A percentile compares a stretch with the other conserved stretches of the same genome.
Conservation (phyloP, 495 filamentous ascomycete genomes). For the Talaromyces trachyspermus region DNA sequence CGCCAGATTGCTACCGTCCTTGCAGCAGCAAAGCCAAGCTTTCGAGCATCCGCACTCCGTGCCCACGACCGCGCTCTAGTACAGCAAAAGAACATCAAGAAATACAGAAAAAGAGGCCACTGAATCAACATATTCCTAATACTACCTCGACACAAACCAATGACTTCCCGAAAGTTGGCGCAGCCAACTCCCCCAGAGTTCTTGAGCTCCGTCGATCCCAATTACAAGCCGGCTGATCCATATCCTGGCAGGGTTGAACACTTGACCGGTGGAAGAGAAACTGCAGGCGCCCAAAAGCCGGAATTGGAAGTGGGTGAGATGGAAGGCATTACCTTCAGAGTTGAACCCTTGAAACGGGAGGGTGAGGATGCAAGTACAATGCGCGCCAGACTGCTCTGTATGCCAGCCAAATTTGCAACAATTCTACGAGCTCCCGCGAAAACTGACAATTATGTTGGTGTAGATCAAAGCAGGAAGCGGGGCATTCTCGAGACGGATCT, state of each 20-base stretch:
- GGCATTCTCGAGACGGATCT: constrained; percentile 95
- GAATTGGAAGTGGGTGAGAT: constrained; percentile 90
- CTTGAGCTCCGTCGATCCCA: constrained; percentile 46
- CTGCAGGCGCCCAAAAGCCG: constrained; percentile 39
- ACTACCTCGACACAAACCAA: constrained; percentile 58
- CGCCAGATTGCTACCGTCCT: background rate
- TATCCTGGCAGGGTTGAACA: constrained; percentile 53
- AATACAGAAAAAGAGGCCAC: constrained; percentile 45
- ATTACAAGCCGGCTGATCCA: constrained; percentile 51
- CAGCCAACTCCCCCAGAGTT: constrained; percentile 53
- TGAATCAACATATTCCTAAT: constrained; percentile 57
- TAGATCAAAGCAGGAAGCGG: constrained; percentile 94
- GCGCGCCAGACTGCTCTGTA: constrained; percentile 84
- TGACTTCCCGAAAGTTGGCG: constrained; percentile 52
- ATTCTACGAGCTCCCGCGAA: constrained; percentile 1
- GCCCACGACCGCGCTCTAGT: background rate
- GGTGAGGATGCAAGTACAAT: constrained; percentile 79
- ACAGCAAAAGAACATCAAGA: constrained; percentile 44
- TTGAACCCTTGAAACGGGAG: constrained; percentile 75
- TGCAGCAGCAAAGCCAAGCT: constrained; percentile 2
- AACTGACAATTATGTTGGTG: constrained; percentile 8
- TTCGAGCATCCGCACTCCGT: constrained; percentile 1
- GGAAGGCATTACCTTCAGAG: constrained; percentile 76
- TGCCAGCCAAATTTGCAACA: constrained; percentile 30
- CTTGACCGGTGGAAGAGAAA: constrained; percentile 55